Evolutionary conservation across 208 protist genomes (phyloP), one percentile per base, ranked within the genome.

Genomic region (Borovskyia barvae): DNA sequence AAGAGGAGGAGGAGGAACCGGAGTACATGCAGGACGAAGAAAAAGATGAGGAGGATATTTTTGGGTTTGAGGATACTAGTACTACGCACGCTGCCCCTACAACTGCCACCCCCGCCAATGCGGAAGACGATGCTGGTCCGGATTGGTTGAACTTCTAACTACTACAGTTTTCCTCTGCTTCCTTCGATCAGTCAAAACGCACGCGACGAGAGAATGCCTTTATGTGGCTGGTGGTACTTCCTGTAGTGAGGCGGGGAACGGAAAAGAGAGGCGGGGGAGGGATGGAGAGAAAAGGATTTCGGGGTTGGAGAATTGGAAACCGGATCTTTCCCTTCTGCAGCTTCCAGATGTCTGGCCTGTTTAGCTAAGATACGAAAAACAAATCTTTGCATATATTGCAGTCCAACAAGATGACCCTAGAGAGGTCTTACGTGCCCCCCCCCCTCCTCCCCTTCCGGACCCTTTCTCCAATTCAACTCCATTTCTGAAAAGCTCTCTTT

Each of bases 101-200:
- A 5, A 11, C 35, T 8, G 6, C 32, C 8, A 6, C 32, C 14
- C 29, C 37, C 37, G 65, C 42, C 50, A 53, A 43, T 36, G 58
- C 41, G 33, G 67, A 66, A 19, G 69, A 65, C 28, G 74, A 72
- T 15, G 75, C 74, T 35, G 75, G 60, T 6, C 74, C 70, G 26
- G 70, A 69, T 20, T 78, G 74, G 75, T 39, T 85, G 11, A 67
- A 85, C 22, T 85, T 85, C 30, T 85, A 72, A 49, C 1, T n/a
- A 33, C 1, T 6, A 26, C 25, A 22, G 11, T 53, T 7, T 48
- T 32, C 54, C 51, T 45, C 15, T 32, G 3, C 45, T 22, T 26
- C 22, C 5, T 26, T 14, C 22, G 22, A 30, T 17, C 37, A 36
- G 25, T 9, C 11, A n/a, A n/a, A n/a, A n/a, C n/a, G n/a, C n/a